These are phyloP conservation scores for Psidium friedrichsthalianum DNA, from an alignment of 345 rosid genomes.

Conservation along the genomic window DNA sequence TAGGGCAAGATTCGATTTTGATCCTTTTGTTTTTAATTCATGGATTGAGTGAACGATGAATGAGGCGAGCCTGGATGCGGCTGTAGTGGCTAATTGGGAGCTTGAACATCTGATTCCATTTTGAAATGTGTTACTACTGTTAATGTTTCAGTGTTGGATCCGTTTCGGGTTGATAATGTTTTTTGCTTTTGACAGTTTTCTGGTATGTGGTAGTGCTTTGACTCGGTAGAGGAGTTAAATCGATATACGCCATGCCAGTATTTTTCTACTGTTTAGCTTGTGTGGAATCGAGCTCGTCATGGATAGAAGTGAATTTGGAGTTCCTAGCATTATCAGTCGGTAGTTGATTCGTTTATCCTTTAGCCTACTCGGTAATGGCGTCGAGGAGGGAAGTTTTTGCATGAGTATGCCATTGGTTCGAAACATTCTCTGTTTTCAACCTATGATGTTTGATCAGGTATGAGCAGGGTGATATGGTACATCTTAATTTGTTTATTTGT, in stretches of 20 bases:
- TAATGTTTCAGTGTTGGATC: neutral
- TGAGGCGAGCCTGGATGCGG: neutral
- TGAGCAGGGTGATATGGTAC: neutral
- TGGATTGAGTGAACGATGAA: neutral
- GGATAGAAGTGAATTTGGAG: neutral
- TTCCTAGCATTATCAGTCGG: neutral
- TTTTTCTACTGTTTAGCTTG: neutral
- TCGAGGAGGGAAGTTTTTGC: neutral
- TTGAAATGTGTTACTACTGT: neutral
- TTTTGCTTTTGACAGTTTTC: neutral
- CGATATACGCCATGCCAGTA: rapidly evolving
- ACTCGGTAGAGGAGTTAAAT: neutral
- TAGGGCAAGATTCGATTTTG: neutral
- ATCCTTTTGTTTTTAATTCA: neutral
- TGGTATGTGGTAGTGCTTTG: neutral
- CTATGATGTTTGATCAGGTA: neutral
- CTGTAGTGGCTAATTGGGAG: neutral
- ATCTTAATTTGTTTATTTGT: neutral
- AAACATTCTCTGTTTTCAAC: neutral
- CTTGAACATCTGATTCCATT: neutral
- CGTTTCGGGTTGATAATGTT: neutral
- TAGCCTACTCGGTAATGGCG: neutral
- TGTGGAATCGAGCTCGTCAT: neutral
- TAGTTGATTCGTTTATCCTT: neutral
- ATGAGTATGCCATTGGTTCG: neutral